A percentile compares a stretch with the other conserved stretches of the same genome.
These are phyloP conservation scores for Chara braunii DNA, from an alignment of 139 green algal species.

Conservation along the genomic window DNA sequence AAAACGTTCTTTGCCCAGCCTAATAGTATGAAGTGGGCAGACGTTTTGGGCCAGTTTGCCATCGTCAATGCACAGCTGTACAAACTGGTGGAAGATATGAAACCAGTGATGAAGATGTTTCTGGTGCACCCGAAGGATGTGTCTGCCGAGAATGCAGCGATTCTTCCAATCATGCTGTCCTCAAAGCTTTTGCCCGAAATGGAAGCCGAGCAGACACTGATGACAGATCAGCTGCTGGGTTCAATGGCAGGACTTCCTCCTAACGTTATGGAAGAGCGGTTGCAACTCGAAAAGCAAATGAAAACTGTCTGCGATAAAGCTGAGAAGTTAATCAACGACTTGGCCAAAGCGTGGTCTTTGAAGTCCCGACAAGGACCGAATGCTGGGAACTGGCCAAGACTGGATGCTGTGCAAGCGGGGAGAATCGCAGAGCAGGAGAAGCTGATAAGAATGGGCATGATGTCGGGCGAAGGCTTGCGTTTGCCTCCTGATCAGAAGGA, in stretches of 20 bases:
- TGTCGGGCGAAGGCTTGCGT: no score
- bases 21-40: background rate
- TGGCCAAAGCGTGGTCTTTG: no score
- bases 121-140: background rate
- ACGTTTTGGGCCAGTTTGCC: background rate
- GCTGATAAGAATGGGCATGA: no score
- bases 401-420: no score
- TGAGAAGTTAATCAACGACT: no score
- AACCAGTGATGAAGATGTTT: background rate
- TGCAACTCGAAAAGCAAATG: no score
- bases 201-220: background rate
- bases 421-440: no score
- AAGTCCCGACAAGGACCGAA: no score
- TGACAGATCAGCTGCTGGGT: background rate
- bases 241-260: background rate
- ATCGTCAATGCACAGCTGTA: background rate
- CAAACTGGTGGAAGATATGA: background rate
- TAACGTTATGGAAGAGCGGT: background rate
- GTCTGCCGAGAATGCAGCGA: background rate
- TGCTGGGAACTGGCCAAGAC: no score
- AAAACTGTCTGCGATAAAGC: no score
- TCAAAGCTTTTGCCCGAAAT: background rate
- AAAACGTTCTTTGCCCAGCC: no score
- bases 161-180: background rate
- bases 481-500: no score